Conservation (phyloP, 192 early-diverging fungal species). For the Coemansia sp. region DNA sequence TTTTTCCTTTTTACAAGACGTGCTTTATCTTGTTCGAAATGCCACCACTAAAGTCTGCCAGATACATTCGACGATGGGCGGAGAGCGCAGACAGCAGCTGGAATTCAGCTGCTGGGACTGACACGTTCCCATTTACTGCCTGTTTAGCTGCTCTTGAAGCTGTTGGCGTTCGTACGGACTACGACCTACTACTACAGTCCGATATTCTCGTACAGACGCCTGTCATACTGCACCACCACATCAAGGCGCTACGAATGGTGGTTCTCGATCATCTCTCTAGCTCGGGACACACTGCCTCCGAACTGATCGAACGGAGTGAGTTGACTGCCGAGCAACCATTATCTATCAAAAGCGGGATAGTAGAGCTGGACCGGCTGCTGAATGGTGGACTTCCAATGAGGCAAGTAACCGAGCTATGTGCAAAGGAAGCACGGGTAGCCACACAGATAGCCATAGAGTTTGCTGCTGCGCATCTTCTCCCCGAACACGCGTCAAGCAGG, state of each 20-base stretch:
- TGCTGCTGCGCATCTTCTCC: slow-evolving; percentile 39
- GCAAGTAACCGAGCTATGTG: slow-evolving; percentile 40
- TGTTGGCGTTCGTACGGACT: slow-evolving; percentile 43
- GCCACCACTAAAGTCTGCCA: slow-evolving; percentile 35
- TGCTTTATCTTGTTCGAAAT: slow-evolving; percentile 14
- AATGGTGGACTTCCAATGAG: slow-evolving; percentile 27
- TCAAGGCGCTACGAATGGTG: slow-evolving; percentile 33
- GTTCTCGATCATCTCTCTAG: slow-evolving; percentile 45
- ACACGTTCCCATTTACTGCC: slow-evolving; percentile 14
- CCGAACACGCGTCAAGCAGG: slow-evolving; percentile 1
- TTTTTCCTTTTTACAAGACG: neutral
- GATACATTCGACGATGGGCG: slow-evolving; percentile 31
- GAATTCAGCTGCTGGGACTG: neutral
- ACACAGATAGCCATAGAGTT: slow-evolving; percentile 36
- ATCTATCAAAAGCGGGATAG: slow-evolving; percentile 32
- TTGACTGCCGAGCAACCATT: neutral
- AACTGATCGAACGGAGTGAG: slow-evolving; percentile 5
- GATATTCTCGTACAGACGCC: slow-evolving; percentile 38
- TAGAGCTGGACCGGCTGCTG: slow-evolving; percentile 32
- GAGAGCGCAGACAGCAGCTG: neutral
- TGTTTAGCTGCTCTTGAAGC: slow-evolving; percentile 35
- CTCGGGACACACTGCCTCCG: slow-evolving; percentile 28
- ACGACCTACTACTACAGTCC: slow-evolving; percentile 46
- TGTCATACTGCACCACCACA: slow-evolving; percentile 27
- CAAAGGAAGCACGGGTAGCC: slow-evolving; percentile 19